Evolutionary conservation across 352 stramenopile species (phyloP).

Genomic region (Phytophthora sp.): DNA sequence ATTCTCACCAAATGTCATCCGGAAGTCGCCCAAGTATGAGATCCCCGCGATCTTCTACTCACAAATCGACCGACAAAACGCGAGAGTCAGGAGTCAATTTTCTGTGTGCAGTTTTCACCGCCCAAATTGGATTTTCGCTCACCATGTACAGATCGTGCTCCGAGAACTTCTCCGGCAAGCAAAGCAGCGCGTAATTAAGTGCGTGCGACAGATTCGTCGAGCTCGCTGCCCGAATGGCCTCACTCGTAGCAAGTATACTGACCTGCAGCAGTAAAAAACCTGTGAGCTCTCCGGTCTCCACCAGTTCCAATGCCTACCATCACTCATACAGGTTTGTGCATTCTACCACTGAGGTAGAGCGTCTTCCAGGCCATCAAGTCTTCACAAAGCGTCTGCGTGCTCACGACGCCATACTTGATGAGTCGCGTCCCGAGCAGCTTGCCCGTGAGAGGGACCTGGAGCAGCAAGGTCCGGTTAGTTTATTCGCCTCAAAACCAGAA

Average conservation of each 20-base stretch:
- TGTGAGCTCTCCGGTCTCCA: slow-evolving; percentile 6
- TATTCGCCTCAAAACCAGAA: too few species aligned
- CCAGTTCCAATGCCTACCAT: background rate
- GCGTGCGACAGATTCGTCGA: slow-evolving; percentile 76
- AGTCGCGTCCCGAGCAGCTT: slow-evolving; percentile 65
- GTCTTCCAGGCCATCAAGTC: slow-evolving; percentile 84
- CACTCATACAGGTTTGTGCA: slow-evolving; percentile 86
- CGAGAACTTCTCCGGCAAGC: slow-evolving; percentile 81
- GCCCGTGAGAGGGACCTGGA: slow-evolving; percentile 60
- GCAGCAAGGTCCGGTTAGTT: too few species aligned
- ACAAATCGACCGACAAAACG: background rate
- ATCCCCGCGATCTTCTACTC: slow-evolving; percentile 87
- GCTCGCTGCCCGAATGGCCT: slow-evolving; percentile 53
- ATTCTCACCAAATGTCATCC: slow-evolving; percentile 92
- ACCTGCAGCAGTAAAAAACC: slow-evolving; percentile 45
- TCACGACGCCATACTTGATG: slow-evolving; percentile 92
- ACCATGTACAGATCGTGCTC: slow-evolving; percentile 88
- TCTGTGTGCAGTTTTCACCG: background rate
- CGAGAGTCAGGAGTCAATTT: slow-evolving; percentile 1
- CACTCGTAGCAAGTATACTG: slow-evolving; percentile 56
- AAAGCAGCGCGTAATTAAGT: slow-evolving; percentile 76
- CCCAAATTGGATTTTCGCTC: background rate
- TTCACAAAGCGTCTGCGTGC: slow-evolving; percentile 73
- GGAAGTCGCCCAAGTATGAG: slow-evolving; percentile 90
- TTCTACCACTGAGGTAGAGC: slow-evolving; percentile 87